Evolutionary conservation across 176 grass and related monocot species (phyloP).

Genomic region (Musa troglodytarum): DNA sequence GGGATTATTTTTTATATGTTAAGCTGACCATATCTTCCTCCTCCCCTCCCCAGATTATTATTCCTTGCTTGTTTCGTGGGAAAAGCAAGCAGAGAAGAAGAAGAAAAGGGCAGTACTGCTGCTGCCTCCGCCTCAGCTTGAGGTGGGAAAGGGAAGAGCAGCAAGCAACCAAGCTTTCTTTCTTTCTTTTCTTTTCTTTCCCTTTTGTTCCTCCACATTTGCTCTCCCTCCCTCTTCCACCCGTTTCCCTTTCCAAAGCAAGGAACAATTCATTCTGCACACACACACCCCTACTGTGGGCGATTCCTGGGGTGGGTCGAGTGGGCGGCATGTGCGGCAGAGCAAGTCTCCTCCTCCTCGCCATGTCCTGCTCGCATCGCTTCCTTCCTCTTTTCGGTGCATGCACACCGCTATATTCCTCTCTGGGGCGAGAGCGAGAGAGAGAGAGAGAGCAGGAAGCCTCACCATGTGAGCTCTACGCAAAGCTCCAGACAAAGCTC

Average conservation of each 20-base stretch:
- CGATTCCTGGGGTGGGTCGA: neutral
- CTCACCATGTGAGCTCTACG: neutral
- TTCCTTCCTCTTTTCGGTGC: neutral
- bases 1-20: neutral
- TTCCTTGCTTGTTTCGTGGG: neutral
- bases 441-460: neutral
- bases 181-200: too few relatives aligned
- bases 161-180: too few relatives aligned
- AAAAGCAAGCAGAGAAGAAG: neutral
- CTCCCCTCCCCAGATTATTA: neutral
- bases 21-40: neutral
- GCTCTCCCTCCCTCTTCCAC: neutral
- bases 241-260: neutral
- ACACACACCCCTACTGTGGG: too few relatives aligned
- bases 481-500: neutral
- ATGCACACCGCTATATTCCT: constrained; percentile 1
- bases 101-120: neutral
- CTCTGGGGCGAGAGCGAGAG: neutral
- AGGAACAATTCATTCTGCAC: neutral
- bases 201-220: too few relatives aligned
- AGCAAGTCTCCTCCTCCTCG: neutral
- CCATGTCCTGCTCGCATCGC: neutral
- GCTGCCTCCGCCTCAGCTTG: too few relatives aligned
- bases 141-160: too few relatives aligned
- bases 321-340: neutral